Evolutionary conservation across 176 grass and related monocot genomes (phyloP).

Genomic region (Musa troglodytarum): DNA sequence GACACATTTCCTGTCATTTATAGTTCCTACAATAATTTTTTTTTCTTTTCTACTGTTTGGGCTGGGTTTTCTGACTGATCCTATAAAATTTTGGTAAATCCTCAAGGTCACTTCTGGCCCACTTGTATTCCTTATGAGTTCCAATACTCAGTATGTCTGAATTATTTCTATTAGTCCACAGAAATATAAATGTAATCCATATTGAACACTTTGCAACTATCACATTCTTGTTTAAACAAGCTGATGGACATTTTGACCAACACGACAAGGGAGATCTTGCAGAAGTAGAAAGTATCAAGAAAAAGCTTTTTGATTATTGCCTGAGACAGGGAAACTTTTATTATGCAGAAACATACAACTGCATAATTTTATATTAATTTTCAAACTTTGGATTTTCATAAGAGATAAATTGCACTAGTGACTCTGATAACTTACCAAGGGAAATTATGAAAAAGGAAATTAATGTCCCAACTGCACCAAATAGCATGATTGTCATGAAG

Average conservation of each 20-base stretch:
- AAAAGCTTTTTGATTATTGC: no score
- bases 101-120: background rate
- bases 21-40: background rate
- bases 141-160: background rate
- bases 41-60: background rate
- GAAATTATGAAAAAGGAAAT: slow-evolving; percentile 96
- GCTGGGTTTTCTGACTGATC: no score
- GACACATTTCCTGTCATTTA: no score
- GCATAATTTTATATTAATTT: background rate
- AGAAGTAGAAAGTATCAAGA: no score
- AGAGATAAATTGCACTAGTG: background rate
- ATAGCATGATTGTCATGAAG: slow-evolving; percentile 94
- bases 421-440: slow-evolving; percentile 37
- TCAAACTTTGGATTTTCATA: background rate
- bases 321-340: background rate
- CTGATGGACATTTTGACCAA: background rate
- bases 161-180: background rate
- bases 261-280: background rate
- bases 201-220: background rate
- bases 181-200: background rate
- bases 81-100: background rate
- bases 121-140: background rate
- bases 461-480: slow-evolving; percentile 84
- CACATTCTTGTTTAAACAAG: background rate
- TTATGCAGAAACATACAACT: background rate